Evolutionary conservation across 352 stramenopile genomes (phyloP).

Genomic region (Phytophthora colocasiae): DNA sequence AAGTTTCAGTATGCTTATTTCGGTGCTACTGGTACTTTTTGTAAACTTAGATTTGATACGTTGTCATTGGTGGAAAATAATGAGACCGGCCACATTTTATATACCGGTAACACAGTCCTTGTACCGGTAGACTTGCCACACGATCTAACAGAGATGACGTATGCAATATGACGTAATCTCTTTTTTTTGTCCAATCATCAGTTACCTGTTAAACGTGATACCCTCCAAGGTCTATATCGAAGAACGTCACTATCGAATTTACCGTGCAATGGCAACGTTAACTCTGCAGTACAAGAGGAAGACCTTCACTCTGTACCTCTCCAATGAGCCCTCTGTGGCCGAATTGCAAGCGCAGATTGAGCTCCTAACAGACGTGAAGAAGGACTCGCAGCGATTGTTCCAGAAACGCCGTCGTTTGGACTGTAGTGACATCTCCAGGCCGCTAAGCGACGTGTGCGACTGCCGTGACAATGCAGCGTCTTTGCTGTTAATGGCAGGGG

Average conservation of each 20-base stretch:
- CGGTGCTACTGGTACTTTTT: too few species aligned
- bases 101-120: too few species aligned
- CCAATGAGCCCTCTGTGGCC: slow-evolving; percentile 37
- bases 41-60: too few species aligned
- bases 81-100: too few species aligned
- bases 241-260: slow-evolving; percentile 43
- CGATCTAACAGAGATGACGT: too few species aligned
- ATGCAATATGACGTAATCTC: too few species aligned
- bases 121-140: too few species aligned
- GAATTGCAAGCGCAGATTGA: slow-evolving; percentile 52
- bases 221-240: too few species aligned
- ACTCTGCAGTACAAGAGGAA: slow-evolving; percentile 59
- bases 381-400: slow-evolving; percentile 67
- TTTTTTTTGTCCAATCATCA: too few species aligned
- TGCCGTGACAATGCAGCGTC: slow-evolving; percentile 21
- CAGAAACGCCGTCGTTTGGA: slow-evolving; percentile 61
- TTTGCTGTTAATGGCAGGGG: slow-evolving; percentile 57
- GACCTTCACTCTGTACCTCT: slow-evolving; percentile 37
- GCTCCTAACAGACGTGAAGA: slow-evolving; percentile 29
- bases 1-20: too few species aligned
- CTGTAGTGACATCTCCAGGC: slow-evolving; percentile 22
- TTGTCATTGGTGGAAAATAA: too few species aligned
- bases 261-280: slow-evolving; percentile 40
- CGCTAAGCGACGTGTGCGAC: slow-evolving; percentile 39
- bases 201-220: too few species aligned